Conservation (phyloP, 176 grass and related monocot species). For the Microstegium vimineum region DNA sequence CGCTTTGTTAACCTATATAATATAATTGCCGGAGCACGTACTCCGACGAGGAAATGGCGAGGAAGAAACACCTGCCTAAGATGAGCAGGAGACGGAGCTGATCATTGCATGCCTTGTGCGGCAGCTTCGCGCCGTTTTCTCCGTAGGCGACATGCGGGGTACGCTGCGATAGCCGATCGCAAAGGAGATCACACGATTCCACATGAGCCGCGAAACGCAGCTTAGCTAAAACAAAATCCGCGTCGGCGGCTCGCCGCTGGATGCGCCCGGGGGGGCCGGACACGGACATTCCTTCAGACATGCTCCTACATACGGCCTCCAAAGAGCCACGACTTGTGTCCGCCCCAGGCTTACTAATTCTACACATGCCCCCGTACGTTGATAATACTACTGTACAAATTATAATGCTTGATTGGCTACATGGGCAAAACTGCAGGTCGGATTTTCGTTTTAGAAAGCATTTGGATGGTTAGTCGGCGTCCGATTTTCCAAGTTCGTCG, state of each 20-base stretch:
- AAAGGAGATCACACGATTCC: not conserved
- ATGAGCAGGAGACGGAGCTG: not conserved
- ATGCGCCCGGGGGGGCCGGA: too few species aligned
- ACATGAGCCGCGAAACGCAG: not conserved
- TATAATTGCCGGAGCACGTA: not conserved
- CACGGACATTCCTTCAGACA: not conserved
- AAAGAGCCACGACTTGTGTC: not conserved
- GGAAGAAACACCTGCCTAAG: slow-evolving; percentile 8
- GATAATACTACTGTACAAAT: too few species aligned
- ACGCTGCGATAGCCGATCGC: not conserved
- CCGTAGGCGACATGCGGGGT: not conserved
- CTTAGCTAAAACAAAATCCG: not conserved
- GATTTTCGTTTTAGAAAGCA: not conserved
- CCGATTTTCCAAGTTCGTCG: not conserved
- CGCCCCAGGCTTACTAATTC: too few species aligned
- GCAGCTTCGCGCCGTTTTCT: not conserved
- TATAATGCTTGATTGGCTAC: too few species aligned
- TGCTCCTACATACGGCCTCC: not conserved
- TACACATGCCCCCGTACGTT: too few species aligned
- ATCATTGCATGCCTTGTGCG: slow-evolving; percentile 2
- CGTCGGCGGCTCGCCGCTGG: not conserved
- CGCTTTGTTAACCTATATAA: slow-evolving; percentile 12
- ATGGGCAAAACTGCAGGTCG: not conserved
- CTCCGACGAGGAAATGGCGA: slow-evolving; percentile 13
- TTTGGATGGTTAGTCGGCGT: not conserved